A percentile compares a stretch with the other conserved stretches of the same genome.
These are phyloP conservation scores for Apiospora rasikravindrae DNA, from an alignment of 2,329 filamentous ascomycete species.

Conservation along the genomic window DNA sequence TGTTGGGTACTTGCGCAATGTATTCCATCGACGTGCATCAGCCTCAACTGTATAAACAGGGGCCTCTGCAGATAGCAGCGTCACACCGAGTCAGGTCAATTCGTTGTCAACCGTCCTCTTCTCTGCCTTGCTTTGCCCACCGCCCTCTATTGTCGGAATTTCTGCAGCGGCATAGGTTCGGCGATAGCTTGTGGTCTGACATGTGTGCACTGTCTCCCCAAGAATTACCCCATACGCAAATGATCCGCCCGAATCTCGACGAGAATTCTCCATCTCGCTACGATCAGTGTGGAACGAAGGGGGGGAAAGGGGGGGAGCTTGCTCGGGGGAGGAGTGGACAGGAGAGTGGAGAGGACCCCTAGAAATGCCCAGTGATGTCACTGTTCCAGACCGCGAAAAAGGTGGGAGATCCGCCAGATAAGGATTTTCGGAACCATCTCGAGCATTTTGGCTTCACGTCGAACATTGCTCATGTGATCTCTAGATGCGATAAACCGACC, in stretches of 20 bases:
- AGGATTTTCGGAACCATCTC: not conserved
- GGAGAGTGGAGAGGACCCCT: constrained; percentile 5
- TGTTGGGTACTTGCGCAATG: not conserved
- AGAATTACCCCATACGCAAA: not conserved
- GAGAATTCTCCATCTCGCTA: not conserved
- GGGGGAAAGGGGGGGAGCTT: not conserved
- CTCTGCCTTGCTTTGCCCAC: not conserved
- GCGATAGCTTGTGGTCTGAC: not conserved
- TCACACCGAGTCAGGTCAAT: not conserved
- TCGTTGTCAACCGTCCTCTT: not conserved
- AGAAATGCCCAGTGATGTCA: constrained; percentile 6
- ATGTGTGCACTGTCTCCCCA: too few relatives aligned
- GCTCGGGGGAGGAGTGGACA: not conserved
- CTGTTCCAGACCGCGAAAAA: not conserved
- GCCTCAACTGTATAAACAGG: not conserved
- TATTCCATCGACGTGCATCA: not conserved
- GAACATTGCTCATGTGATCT: not conserved
- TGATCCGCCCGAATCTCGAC: not conserved
- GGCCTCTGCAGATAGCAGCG: not conserved
- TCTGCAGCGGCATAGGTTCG: not conserved
- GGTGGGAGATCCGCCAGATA: not conserved
- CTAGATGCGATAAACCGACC: not conserved
- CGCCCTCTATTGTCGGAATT: too few relatives aligned
- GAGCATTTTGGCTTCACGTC: not conserved
- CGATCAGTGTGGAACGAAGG: not conserved